Conservation (phyloP, 2,329 filamentous ascomycete species). For the Fusarium piperis region DNA sequence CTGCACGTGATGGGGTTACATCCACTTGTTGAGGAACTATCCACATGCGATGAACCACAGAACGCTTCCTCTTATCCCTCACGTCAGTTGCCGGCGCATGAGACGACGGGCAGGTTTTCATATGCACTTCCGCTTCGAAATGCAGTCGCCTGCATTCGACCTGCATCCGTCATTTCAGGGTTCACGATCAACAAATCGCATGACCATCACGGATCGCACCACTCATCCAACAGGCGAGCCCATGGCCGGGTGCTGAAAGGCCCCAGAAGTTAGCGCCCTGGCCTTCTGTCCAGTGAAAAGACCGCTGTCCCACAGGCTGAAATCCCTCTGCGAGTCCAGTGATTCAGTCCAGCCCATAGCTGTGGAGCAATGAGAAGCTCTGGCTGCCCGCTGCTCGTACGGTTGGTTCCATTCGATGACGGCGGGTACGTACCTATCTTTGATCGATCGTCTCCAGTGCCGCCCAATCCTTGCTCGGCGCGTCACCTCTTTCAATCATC, state of each 20-base stretch:
- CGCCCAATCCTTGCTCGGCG: conserved; percentile 39
- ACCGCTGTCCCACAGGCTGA: not conserved
- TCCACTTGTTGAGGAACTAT: not conserved
- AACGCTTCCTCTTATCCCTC: not conserved
- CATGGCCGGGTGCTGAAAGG: not conserved
- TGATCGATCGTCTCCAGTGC: conserved; percentile 34
- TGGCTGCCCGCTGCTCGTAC: conserved; percentile 10
- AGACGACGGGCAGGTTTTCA: not conserved
- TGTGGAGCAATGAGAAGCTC: conserved; percentile 7
- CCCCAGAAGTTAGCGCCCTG: not conserved
- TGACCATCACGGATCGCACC: conserved; percentile 2
- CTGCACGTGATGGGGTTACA: conserved; percentile 4
- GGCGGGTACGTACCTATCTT: conserved; percentile 19
- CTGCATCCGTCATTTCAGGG: not conserved
- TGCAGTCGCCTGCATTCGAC: not conserved
- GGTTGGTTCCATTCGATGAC: conserved; percentile 15
- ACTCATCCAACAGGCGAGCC: conserved; percentile 1
- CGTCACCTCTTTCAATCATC: conserved; percentile 33
- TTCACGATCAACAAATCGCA: conserved; percentile 1
- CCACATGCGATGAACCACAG: not conserved
- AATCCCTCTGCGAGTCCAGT: not conserved
- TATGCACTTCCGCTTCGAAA: not conserved
- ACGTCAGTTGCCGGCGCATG: not conserved
- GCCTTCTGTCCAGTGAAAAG: not conserved
- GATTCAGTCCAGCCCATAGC: not conserved